Percentiles rank a stretch among this genome's conserved stretches.
Conservation (phyloP, 2,329 filamentous ascomycete species). For the Penicillium sp. region DNA sequence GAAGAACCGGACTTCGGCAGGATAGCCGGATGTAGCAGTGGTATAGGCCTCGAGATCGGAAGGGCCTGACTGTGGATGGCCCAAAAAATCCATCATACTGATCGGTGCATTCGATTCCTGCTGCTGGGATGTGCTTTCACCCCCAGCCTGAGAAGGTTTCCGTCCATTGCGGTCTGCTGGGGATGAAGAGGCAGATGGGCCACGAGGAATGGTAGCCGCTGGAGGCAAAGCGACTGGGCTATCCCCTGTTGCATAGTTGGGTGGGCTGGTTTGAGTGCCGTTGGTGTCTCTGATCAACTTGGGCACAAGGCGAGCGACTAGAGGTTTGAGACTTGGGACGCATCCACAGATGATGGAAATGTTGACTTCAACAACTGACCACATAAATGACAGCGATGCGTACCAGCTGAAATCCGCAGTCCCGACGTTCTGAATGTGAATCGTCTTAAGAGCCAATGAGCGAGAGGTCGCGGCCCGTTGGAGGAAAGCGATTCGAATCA, state of each 20-base stretch:
- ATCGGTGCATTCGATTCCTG: conserved; percentile 13
- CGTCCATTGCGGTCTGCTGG: conserved; percentile 14
- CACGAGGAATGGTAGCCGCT: conserved; percentile 6
- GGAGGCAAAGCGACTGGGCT: conserved; percentile 10
- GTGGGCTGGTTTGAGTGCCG: conserved; percentile 20
- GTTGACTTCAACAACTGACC: conserved; percentile 89
- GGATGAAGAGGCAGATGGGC: conserved; percentile 1
- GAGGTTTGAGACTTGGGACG: conserved; percentile 85
- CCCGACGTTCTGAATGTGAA: conserved; percentile 39
- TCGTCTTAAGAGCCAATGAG: conserved; percentile 22
- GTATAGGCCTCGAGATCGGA: conserved; percentile 39
- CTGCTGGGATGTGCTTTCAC: conserved; percentile 9
- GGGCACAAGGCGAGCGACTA: conserved; percentile 65
- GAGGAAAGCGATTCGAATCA: conserved; percentile 84
- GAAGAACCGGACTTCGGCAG: conserved; percentile 52
- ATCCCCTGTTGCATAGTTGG: conserved; percentile 8
- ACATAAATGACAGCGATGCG: conserved; percentile 83
- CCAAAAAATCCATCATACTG: conserved; percentile 55
- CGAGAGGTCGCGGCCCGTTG: conserved; percentile 63
- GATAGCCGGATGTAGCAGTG: conserved; percentile 29
- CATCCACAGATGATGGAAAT: conserved; percentile 86
- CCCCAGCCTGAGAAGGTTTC: conserved; percentile 19
- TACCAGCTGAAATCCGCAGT: conserved; percentile 63
- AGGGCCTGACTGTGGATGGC: conserved; percentile 44
- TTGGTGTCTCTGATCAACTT: conserved; percentile 53